Conservation (phyloP, 2,329 filamentous ascomycete genomes). For the Penicillium freii region DNA sequence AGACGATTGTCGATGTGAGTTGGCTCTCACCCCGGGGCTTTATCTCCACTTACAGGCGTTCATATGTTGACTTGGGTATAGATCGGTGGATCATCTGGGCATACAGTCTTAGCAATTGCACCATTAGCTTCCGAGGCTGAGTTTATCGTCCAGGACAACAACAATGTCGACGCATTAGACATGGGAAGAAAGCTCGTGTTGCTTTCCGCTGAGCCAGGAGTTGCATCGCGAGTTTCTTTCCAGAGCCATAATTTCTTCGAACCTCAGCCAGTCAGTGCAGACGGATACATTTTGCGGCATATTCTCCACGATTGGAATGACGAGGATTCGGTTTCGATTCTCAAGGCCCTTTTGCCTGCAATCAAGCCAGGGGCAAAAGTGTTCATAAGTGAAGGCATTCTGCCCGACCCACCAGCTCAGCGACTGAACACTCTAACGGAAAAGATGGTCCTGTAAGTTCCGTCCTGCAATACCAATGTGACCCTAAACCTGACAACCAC, state of each 20-base stretch:
- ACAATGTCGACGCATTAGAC: not conserved
- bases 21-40: not conserved
- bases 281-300: slow-evolving; percentile 13
- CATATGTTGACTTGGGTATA: not conserved
- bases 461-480: not conserved
- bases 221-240: slow-evolving; percentile 2
- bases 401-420: not conserved
- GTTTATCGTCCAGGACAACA: not conserved
- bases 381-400: not conserved
- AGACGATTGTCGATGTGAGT: slow-evolving; percentile 11
- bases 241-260: slow-evolving; percentile 7
- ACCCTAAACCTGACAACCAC: not conserved
- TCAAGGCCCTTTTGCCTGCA: slow-evolving; percentile 4
- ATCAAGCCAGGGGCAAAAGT: slow-evolving; percentile 4
- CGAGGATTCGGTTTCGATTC: slow-evolving; percentile 5
- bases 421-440: not conserved
- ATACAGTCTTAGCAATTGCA: not conserved
- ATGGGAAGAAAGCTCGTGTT: not conserved
- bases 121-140: not conserved
- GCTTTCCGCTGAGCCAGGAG: not conserved
- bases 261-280: slow-evolving; percentile 11
- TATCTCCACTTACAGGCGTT: no score
- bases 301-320: slow-evolving; percentile 15
- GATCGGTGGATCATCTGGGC: not conserved
- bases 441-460: slow-evolving; percentile 5